Percentiles rank a stretch among this genome's conserved stretches.
Evolutionary conservation across 2,329 filamentous ascomycete genomes (phyloP).

Genomic region (Trichoderma gracile): DNA sequence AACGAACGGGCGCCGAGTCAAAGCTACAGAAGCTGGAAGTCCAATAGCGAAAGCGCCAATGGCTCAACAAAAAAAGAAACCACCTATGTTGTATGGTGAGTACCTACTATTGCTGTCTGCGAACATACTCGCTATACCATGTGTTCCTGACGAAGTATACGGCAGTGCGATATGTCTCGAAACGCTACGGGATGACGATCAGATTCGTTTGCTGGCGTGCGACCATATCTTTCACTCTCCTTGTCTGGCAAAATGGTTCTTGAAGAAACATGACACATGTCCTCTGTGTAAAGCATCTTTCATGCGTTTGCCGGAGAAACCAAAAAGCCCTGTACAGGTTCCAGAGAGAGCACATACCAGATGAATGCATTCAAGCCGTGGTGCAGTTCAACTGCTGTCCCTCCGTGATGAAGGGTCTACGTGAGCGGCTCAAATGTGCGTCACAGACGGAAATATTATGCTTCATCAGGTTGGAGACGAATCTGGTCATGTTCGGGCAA

Average conservation of each 20-base stretch:
- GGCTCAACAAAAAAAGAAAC: neutral
- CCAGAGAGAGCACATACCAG: slow-evolving; percentile 6
- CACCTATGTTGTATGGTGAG: slow-evolving; percentile 5
- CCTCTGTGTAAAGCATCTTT: slow-evolving; percentile 28
- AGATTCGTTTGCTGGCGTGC: slow-evolving; percentile 27
- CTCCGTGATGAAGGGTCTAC: too few relatives aligned
- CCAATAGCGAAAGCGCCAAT: neutral
- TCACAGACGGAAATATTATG: too few relatives aligned
- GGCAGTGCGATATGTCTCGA: slow-evolving; percentile 30
- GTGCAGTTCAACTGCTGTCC: neutral
- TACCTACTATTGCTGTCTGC: too few relatives aligned
- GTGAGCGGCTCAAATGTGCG: too few relatives aligned
- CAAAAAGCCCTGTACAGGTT: neutral
- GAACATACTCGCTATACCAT: neutral
- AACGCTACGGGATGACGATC: slow-evolving; percentile 25
- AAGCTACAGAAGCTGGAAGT: slow-evolving; percentile 15
- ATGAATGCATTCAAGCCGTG: neutral
- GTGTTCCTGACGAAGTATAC: neutral
- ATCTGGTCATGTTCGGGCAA: too few relatives aligned
- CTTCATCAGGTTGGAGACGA: too few relatives aligned
- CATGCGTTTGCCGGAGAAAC: slow-evolving; percentile 10
- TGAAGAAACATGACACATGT: slow-evolving; percentile 29
- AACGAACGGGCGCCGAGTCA: slow-evolving; percentile 4
- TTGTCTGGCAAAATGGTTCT: slow-evolving; percentile 29
- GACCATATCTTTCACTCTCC: slow-evolving; percentile 29